Evolutionary conservation across 306 rosid genomes (phyloP), one percentile per base, ranked within the genome.

Genomic region (Castanea mollissima): DNA sequence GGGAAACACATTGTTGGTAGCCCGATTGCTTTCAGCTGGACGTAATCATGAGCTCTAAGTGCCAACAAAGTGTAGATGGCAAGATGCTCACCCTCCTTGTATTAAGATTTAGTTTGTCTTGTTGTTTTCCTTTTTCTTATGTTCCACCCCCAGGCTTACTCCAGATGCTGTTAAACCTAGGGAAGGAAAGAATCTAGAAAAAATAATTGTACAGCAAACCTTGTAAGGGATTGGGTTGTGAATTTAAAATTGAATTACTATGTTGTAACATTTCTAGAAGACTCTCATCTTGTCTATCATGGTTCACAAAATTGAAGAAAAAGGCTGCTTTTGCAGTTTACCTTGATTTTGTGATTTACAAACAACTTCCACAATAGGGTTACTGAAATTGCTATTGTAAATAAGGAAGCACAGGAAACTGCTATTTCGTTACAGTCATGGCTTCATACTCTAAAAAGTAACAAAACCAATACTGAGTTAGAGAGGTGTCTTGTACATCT

Each of bases 1-100:
- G 98, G 98, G 82, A 91, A 89, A 79, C 99, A 89, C 78, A 71
- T 46, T 14, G 93, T 95, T 18, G 88, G 91, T 1, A 91, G 93
- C 82, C 93, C 96, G 2, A 82, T 95, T 77, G 98, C 98, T 59
- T 86, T 93, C 83, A 88, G 82, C 83, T 95, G 99, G 99, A 79
- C 81, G 72, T 95, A 52, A 74, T 56, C 62, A 73, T 52, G 44
- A n/a, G 63, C 38, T 76, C 56, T 55, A 80, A 69, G 51, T 71
- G 72, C 76, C 73, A 76, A 41, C 69, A 52, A 27, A 35, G 18
- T 51, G 68, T 80, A 70, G 44, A 41, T 41, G 46, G 46, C 3
- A 41, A 41, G 46, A 12, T 21, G 35, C 73, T 59, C 57, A 71
- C 57, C 75, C 10, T 69, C 7, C 23, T 54, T 12, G 59, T 76